Conservation (phyloP, 371 early-diverging fungal species). For the Mortierella sp. region DNA sequence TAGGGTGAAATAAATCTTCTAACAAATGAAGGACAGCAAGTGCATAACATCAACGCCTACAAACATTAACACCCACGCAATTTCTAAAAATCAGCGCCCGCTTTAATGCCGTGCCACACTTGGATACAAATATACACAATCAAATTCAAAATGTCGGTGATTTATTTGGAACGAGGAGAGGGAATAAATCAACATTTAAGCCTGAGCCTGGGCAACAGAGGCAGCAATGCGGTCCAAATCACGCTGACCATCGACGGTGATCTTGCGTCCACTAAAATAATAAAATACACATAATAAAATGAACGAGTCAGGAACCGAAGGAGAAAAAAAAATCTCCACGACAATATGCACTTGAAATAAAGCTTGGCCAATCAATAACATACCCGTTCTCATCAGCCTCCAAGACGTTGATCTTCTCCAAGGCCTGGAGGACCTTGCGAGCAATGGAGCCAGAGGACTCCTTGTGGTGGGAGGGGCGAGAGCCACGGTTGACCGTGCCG, state of each 20-base stretch:
- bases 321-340: background rate
- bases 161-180: slow-evolving; percentile 6
- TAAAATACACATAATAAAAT: slow-evolving; percentile 5
- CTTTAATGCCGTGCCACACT: too few relatives aligned
- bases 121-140: slow-evolving; percentile 10
- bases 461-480: slow-evolving; percentile 93
- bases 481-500: slow-evolving; percentile 93
- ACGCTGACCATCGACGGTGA: slow-evolving; percentile 87
- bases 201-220: slow-evolving; percentile 61
- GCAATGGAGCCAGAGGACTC: slow-evolving; percentile 91
- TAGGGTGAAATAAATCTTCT: too few relatives aligned
- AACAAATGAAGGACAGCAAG: too few relatives aligned
- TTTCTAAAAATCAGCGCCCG: too few relatives aligned
- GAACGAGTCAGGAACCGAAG: background rate
- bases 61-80: too few relatives aligned
- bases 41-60: too few relatives aligned
- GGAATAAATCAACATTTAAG: slow-evolving; percentile 41
- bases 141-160: slow-evolving; percentile 17
- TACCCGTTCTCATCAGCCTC: slow-evolving; percentile 93
- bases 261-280: slow-evolving; percentile 81
- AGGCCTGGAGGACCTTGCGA: slow-evolving; percentile 96
- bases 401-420: slow-evolving; percentile 97
- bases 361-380: background rate
- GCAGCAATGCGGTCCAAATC: slow-evolving; percentile 87
- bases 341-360: background rate